These are phyloP conservation scores for Yamadazyma olivae DNA, from an alignment of 805 yeast genomes.

Conservation along the genomic window DNA sequence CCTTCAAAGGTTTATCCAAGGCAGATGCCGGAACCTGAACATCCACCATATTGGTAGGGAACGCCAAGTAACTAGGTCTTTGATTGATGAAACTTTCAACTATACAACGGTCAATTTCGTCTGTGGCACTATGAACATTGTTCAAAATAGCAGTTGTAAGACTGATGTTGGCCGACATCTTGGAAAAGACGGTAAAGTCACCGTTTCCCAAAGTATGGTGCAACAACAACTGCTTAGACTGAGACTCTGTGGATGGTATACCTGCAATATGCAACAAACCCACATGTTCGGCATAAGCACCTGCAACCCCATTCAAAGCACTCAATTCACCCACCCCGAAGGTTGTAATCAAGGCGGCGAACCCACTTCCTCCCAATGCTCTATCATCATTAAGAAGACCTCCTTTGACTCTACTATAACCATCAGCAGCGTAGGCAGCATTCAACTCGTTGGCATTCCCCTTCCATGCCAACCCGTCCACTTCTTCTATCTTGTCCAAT, in stretches of 20 bases:
- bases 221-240: slow-evolving; percentile 39
- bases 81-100: slow-evolving; percentile 67
- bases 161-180: slow-evolving; percentile 74
- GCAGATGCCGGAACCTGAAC: slow-evolving; percentile 52
- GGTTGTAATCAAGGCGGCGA: slow-evolving; percentile 74
- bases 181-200: slow-evolving; percentile 54
- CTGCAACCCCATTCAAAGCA: slow-evolving; percentile 84
- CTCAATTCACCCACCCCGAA: slow-evolving; percentile 90
- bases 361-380: slow-evolving; percentile 13
- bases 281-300: slow-evolving; percentile 86
- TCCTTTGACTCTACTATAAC: slow-evolving; percentile 80
- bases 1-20: slow-evolving; percentile 64
- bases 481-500: slow-evolving; percentile 71
- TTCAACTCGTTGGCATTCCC: slow-evolving; percentile 90
- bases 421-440: slow-evolving; percentile 88
- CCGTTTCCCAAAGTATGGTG: slow-evolving; percentile 45
- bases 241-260: slow-evolving; percentile 74
- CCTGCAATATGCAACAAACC: slow-evolving; percentile 85
- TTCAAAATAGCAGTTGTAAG: slow-evolving; percentile 63
- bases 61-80: slow-evolving; percentile 79
- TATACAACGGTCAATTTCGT: slow-evolving; percentile 70
- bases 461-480: slow-evolving; percentile 78
- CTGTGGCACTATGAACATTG: slow-evolving; percentile 64
- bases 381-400: slow-evolving; percentile 6
- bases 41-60: slow-evolving; percentile 81